Percentiles rank a stretch among this genome's conserved stretches.
phyloP scores from a whole-genome alignment of 768 basidiomycete genomes.

The Boletus reticuloceps region DNA sequence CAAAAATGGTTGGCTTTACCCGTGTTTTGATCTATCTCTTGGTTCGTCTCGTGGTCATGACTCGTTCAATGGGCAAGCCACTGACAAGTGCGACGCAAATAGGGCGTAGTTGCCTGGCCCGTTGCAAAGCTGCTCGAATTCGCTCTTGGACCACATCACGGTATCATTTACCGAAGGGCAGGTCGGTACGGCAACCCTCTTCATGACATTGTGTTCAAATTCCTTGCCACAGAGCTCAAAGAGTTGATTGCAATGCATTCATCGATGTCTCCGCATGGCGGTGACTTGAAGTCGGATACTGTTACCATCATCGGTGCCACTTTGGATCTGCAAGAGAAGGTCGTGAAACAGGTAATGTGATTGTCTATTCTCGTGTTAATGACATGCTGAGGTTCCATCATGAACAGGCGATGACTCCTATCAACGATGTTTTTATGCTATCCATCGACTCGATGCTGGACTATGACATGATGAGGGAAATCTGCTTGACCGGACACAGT shows the following conservation, averaged over 20 bases:
- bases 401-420: constrained; percentile 75
- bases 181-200: constrained; percentile 31
- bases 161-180: constrained; percentile 84
- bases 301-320: constrained; percentile 89
- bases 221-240: constrained; percentile 58
- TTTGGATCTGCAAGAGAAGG: constrained; percentile 86
- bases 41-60: constrained; percentile 34
- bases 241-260: constrained; percentile 90
- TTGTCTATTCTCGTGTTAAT: not conserved
- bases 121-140: constrained; percentile 80
- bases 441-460: constrained; percentile 82
- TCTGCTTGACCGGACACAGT: constrained; percentile 78
- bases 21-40: constrained; percentile 64
- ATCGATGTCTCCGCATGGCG: constrained; percentile 67
- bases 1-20: constrained; percentile 77
- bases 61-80: too few relatives aligned
- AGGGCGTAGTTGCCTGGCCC: constrained; percentile 82
- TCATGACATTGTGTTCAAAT: not conserved
- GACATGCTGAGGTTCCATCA: not conserved
- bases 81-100: not conserved
- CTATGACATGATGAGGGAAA: constrained; percentile 71
- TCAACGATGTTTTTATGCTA: constrained; percentile 80
- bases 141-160: constrained; percentile 79
- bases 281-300: constrained; percentile 83
- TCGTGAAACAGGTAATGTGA: constrained; percentile 55